These are phyloP conservation scores for Biancaea sappan DNA, from an alignment of 306 rosid species.

Conservation along the genomic window DNA sequence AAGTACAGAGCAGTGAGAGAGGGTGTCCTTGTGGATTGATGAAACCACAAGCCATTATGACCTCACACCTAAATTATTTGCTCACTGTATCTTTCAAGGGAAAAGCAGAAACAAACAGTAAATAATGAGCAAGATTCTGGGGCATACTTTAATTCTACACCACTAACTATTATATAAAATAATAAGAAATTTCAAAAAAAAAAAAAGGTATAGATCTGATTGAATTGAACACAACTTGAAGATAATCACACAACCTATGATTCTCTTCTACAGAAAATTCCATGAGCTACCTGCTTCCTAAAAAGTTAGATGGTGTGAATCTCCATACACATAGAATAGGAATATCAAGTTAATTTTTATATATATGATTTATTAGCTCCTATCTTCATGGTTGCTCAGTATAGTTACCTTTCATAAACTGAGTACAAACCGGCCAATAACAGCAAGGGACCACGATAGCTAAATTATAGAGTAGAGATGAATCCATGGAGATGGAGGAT, in stretches of 20 bases:
- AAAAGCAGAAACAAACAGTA: slow-evolving; percentile 27
- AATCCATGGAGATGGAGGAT: slow-evolving; percentile 29
- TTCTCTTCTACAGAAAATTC: slow-evolving; percentile 44
- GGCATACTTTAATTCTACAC: slow-evolving; percentile 38
- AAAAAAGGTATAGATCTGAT: slow-evolving; percentile 20
- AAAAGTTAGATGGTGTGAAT: slow-evolving; percentile 11
- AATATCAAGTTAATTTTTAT: too few species aligned
- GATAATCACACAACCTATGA: slow-evolving; percentile 31
- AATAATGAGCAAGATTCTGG: slow-evolving; percentile 11
- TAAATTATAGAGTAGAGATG: slow-evolving; percentile 34
- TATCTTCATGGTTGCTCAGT: too few species aligned
- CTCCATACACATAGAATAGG: too few species aligned
- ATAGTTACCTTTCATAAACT: too few species aligned
- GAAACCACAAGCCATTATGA: slow-evolving; percentile 38
- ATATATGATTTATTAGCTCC: too few species aligned
- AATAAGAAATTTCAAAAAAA: not conserved
- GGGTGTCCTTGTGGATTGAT: slow-evolving; percentile 38
- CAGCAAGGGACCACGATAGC: slow-evolving; percentile 30
- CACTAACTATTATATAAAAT: slow-evolving; percentile 35
- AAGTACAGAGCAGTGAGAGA: slow-evolving; percentile 31
- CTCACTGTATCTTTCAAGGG: slow-evolving; percentile 32
- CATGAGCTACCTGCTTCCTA: slow-evolving; percentile 31
- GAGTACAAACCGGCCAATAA: slow-evolving; percentile 21
- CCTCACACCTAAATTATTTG: slow-evolving; percentile 41
- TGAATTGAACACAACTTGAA: slow-evolving; percentile 30